Evolutionary conservation across 1,284 basidiomycete species (phyloP), one percentile per base, ranked within the genome.

Genomic region (Cryptococcus sp.): DNA sequence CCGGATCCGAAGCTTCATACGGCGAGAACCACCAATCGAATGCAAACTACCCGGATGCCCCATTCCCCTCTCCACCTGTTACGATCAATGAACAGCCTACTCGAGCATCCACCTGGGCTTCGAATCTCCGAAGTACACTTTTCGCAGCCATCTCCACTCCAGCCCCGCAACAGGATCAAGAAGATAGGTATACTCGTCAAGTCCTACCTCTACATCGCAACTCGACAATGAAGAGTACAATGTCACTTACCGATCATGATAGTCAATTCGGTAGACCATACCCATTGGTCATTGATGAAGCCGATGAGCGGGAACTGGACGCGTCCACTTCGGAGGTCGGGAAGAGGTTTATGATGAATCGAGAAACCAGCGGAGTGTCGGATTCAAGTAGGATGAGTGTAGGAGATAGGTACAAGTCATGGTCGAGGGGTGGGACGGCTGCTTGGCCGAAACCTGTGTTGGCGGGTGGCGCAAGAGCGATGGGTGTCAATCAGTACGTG

Each of bases 401-500:
- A 34, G 9, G 9, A 9, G 32, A 34, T 9, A 9, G 32, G 32
- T 34, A 34, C 32, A 34, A 34, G 32, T 9, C 10, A 9, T 34
- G 32, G 32, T 34, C 32, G 16, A 34, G 32, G 32, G 16, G 32
- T 16, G 10, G 16, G 32, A 34, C 9, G 45, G 16, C 46, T 28
- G 16, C 51, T 24, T 9, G 52, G 36, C 10, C 28, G 37, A 0
- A 70, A 55, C 31, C 36, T 28, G 2, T 60, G 62, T 41, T 24
- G 1, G 66, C 72, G 21, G 54, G 50, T 1, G 3, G 31, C 19
- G 62, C 44, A 56, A 75, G 75, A 13, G 71, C 61, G 40, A 75
- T 62, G 48, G 73, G 66, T 1, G 65, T 71, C 1, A 59, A 3
- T 68, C 70, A 0, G n/a, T n/a, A n/a, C n/a, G n/a, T n/a, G n/a